Evolutionary conservation across 331 rosid species (phyloP).

Genomic region (Saraca asoca): DNA sequence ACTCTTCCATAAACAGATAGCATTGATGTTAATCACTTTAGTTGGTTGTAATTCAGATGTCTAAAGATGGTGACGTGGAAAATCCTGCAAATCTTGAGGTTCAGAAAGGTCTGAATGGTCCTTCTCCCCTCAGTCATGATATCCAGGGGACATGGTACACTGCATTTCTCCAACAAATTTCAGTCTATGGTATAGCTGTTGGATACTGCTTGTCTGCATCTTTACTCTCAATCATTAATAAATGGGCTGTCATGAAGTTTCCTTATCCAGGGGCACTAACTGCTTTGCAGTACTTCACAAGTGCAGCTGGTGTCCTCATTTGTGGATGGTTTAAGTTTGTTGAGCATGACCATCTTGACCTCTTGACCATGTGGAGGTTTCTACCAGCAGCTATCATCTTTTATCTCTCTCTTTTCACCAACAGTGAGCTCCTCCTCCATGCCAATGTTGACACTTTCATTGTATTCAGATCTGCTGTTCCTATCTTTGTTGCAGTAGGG

Average conservation of each 20-base stretch:
- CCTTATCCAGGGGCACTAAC: constrained; percentile 89
- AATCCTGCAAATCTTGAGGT: constrained; percentile 23
- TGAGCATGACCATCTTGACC: constrained; percentile 62
- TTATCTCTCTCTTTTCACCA: constrained; percentile 81
- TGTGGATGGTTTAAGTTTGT: constrained; percentile 59
- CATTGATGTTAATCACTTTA: too few relatives aligned
- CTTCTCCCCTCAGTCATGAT: constrained; percentile 27
- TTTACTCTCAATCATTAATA: constrained; percentile 79
- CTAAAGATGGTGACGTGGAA: constrained; percentile 32
- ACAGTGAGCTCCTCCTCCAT: constrained; percentile 79
- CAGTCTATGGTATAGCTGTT: constrained; percentile 50
- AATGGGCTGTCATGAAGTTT: constrained; percentile 92
- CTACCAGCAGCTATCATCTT: constrained; percentile 77
- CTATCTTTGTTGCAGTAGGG: constrained; percentile 78
- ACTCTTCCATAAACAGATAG: too few relatives aligned
- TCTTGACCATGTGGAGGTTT: constrained; percentile 76
- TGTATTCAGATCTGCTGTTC: constrained; percentile 74
- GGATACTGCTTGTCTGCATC: constrained; percentile 66
- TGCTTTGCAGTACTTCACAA: constrained; percentile 80
- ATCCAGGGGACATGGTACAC: constrained; percentile 38
- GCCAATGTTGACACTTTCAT: constrained; percentile 92
- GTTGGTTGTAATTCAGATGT: constrained; percentile 32
- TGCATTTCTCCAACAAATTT: constrained; percentile 40
- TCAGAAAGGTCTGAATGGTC: constrained; percentile 28
- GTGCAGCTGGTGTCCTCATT: constrained; percentile 68